Base-by-base conservation (phyloP, 768 basidiomycete species). In the Lentinula boryana region DNA sequence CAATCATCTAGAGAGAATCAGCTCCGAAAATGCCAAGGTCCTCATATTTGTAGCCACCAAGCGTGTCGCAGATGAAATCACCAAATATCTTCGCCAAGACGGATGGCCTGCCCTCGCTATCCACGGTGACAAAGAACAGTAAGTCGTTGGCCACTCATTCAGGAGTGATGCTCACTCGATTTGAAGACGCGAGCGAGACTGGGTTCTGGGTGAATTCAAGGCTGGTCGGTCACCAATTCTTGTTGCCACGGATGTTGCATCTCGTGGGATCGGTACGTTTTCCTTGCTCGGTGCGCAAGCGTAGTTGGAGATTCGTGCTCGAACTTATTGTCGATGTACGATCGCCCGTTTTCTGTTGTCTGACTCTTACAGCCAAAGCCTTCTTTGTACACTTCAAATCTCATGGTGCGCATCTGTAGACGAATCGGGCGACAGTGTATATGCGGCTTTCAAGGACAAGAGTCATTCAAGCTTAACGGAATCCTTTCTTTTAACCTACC, bases 41-140 rank as follows among this genome's bases (percentile, higher is more conserved):
- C 83, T 99, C 64, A 99, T 99, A 70, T 99, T 99, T 72, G 95
- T 98, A 63, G 95, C 88, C 18, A 99, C 97, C 27, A 99, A 98
- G 77, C 84, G 96, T 51, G 93, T 96, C 61, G 97, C 97, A 55
- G 97, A 99, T 73, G 97, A 99, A 64, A 90, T 99, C 68, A 99
- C 97, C 18, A 98, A 98, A 75, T 95, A 94, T 69, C 81, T 99
- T 61, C 89, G 97, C 61, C 90, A 92, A 80, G 97, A 99, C 69
- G 97, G 97, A 13, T 99, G 97, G 97, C 97, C 97, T n/a, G 97
- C 97, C 13, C 80, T 99, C 40, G 96, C 97, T 58, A 99, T 99
- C 69, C 97, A 99, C 70, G 97, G 97, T 68, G 97, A 99, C 80
- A 99, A 99, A 76, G 95, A 95, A 79, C 94, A 97, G 91, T 95